Evolutionary conservation across 306 rosid genomes (phyloP).

Genomic region (Carpinus viminea): DNA sequence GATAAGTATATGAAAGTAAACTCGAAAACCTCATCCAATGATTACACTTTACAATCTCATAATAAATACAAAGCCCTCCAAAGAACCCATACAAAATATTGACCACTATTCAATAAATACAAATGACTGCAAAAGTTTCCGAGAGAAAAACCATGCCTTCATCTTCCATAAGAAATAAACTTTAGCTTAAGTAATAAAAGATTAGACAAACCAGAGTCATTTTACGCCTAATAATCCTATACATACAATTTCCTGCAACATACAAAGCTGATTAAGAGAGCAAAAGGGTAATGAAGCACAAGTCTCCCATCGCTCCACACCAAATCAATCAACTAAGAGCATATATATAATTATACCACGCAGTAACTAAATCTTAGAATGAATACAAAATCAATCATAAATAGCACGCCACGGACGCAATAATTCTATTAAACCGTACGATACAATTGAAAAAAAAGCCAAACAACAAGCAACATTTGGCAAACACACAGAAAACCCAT

Average conservation of each 20-base stretch:
- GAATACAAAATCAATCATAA: background rate
- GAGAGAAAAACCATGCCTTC: background rate
- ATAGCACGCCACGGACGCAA: background rate
- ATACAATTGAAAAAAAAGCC: background rate
- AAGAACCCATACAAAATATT: background rate
- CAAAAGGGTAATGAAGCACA: background rate
- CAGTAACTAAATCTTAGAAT: background rate
- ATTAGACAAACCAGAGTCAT: background rate
- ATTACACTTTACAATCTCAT: background rate
- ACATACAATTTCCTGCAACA: background rate
- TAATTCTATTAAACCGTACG: background rate
- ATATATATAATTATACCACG: background rate
- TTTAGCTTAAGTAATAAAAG: background rate
- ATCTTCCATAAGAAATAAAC: background rate
- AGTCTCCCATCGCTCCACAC: background rate
- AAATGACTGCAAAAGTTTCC: background rate
- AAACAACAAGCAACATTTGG: too few species aligned
- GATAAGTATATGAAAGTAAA: background rate
- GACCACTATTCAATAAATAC: background rate
- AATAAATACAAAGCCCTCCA: background rate
- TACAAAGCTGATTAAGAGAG: background rate
- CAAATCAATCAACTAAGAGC: background rate
- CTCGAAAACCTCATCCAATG: background rate
- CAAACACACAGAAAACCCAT: background rate
- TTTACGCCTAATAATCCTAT: too few species aligned